Evolutionary conservation across 306 rosid species (phyloP), one percentile per base, ranked within the genome.

Genomic region (Citrullus amarus): DNA sequence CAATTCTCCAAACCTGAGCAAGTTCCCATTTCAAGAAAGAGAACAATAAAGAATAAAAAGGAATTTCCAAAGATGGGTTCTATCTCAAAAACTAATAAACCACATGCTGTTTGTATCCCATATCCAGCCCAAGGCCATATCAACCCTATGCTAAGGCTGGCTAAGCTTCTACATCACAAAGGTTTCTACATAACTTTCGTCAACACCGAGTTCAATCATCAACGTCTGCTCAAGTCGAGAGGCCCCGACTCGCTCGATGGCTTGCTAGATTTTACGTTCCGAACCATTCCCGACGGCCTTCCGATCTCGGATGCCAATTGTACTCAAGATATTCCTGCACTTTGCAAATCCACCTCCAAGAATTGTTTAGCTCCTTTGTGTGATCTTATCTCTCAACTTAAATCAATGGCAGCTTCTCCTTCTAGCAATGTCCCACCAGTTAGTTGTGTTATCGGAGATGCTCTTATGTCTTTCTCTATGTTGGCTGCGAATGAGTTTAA

Each of bases 361-460:
- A 43, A 81, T 28, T 89, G 90, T 61, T 55, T 81, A 1, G 80
- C 82, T 0, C 89, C 84, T 66, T 91, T 91, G 6, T 84, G 30
- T n/a, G 55, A 78, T 25, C 90, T 91, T 46, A 66, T 91, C 8
- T 6, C 20, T 0, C 63, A 81, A 50, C 83, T 91, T 15, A 89
- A 87, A 17, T 57, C 34, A 20, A 20, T 18, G 11, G 16, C 48
- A 18, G 5, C 58, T 16, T n/a, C 79, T 22, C 41, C 66, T 2
- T 13, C 66, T 12, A 48, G 6, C 1, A 1, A 65, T 17, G 63
- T 30, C 6, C 90, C 93, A 16, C 87, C 86, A 0, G 86, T 89
- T 1, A 83, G 81, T n/a, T 87, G 88, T 43, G 55, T 89, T 8
- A 83, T 91, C 34, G 80, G 88, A 1, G 89, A 91, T 20, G 90